These are phyloP conservation scores for Uronychia setigera DNA, from an alignment of 73 alveolate genomes.

Conservation along the genomic window DNA sequence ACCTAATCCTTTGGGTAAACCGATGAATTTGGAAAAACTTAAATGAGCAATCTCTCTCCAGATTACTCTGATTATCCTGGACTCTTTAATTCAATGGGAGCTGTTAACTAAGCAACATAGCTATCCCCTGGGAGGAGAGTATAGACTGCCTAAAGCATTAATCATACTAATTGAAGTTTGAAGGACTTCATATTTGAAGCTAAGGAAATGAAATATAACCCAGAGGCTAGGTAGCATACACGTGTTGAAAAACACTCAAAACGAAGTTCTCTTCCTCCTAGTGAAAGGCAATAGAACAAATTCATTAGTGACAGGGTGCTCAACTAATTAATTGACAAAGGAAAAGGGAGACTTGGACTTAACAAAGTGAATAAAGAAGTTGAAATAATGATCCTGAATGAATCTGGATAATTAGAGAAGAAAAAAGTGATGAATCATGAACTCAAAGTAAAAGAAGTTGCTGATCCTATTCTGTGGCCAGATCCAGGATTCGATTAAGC, in stretches of 20 bases:
- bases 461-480: not conserved
- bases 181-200: not conserved
- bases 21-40: too few species aligned
- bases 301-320: not conserved
- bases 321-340: not conserved
- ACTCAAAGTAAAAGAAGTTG: not conserved
- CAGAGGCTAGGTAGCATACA: too few species aligned
- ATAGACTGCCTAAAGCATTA: not conserved
- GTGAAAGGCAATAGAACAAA: too few species aligned
- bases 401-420: not conserved
- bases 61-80: too few species aligned
- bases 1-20: too few species aligned
- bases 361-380: not conserved
- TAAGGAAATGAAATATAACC: not conserved
- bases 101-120: too few species aligned
- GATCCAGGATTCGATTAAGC: not conserved
- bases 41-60: too few species aligned
- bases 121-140: not conserved
- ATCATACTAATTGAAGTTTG: not conserved
- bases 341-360: not conserved
- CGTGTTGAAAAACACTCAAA: too few species aligned
- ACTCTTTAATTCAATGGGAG: too few species aligned
- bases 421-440: not conserved
- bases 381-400: not conserved
- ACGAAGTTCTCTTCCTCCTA: too few species aligned